Base-by-base conservation (phyloP, 352 stramenopile genomes). In the Hyaloperonospora brassicae region DNA sequence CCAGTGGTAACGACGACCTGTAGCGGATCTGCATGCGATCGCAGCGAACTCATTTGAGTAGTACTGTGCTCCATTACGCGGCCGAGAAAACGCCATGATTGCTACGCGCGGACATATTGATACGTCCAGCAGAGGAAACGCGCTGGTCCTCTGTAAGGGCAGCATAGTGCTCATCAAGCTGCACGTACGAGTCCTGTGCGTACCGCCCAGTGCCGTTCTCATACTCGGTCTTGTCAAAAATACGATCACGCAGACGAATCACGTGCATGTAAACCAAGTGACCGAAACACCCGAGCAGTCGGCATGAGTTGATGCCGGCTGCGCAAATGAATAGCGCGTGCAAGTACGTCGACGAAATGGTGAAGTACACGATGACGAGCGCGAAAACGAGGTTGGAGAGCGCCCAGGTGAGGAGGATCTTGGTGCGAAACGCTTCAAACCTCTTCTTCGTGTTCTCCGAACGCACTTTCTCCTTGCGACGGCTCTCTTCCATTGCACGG, bases 381-480 rank as follows among this genome's bases (percentile, higher is more conserved):
- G 82, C 79, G 24, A 87, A 76, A 39, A 87, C 89, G 45, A 94
- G 58, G 69, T 94, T 94, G 23, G 78, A 72, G 40, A 91, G 88
- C 7, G 79, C 72, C 84, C 84, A 94, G n/a, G 81, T 60, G 21
- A 92, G 64, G 55, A 94, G 55, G 12, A 94, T 63, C 44, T 89
- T 92, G 44, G 81, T 90, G 12, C 84, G 81, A 70, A 94, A 94
- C 2, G 81, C 74, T 44, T 91, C 82, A 25, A 92, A 94, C 30
- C 75, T 68, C 17, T 79, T 80, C 66, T 89, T 89, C 61, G 83
- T 72, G 49, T 83, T 74, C 46, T 92, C 80, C 2, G 56, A 42
- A 14, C 76, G 76, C 42, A 62, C 49, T 23, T 66, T 70, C 17
- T 86, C 73, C 25, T 89, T 74, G 14, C 73, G 71, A 13, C 75